Conservation (phyloP, 805 yeast genomes). For the Metschnikowia proteae region DNA sequence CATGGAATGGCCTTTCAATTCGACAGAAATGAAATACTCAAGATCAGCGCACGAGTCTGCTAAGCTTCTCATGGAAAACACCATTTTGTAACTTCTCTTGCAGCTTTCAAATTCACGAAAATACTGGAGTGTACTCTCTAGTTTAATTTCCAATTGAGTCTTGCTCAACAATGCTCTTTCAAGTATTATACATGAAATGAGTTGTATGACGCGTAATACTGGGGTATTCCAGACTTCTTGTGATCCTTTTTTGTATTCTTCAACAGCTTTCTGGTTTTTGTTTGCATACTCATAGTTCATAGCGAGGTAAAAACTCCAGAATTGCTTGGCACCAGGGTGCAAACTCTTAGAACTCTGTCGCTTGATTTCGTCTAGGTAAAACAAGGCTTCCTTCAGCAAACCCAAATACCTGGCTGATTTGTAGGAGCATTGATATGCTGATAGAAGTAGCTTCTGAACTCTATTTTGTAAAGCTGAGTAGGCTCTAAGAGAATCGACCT, state of each 20-base stretch:
- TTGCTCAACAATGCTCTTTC: neutral
- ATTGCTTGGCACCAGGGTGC: conserved; percentile 13
- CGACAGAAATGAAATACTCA: conserved; percentile 1
- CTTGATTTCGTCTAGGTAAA: conserved; percentile 49
- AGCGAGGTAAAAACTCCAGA: conserved; percentile 16
- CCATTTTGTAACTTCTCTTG: neutral
- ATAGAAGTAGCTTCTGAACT: conserved; percentile 31
- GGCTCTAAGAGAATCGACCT: conserved; percentile 22
- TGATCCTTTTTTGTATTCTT: neutral
- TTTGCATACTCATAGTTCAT: conserved; percentile 14
- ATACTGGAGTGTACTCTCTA: neutral
- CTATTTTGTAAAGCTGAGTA: conserved; percentile 32
- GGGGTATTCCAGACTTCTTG: conserved; percentile 3
- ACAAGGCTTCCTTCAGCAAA: conserved; percentile 53
- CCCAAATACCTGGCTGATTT: conserved; percentile 47
- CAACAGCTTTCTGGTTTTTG: conserved; percentile 7
- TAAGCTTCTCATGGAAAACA: conserved; percentile 2
- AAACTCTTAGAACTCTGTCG: conserved; percentile 33
- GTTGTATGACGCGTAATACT: neutral
- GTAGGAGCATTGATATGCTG: conserved; percentile 39
- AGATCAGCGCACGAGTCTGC: conserved; percentile 2
- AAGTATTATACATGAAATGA: neutral
- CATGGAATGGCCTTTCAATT: neutral
- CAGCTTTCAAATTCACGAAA: neutral
- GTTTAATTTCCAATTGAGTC: neutral